A percentile compares a stretch with the other conserved stretches of the same genome.
phyloP scores from a whole-genome alignment of 805 yeast species.

The Sugiyamaella qingdaonensis region DNA sequence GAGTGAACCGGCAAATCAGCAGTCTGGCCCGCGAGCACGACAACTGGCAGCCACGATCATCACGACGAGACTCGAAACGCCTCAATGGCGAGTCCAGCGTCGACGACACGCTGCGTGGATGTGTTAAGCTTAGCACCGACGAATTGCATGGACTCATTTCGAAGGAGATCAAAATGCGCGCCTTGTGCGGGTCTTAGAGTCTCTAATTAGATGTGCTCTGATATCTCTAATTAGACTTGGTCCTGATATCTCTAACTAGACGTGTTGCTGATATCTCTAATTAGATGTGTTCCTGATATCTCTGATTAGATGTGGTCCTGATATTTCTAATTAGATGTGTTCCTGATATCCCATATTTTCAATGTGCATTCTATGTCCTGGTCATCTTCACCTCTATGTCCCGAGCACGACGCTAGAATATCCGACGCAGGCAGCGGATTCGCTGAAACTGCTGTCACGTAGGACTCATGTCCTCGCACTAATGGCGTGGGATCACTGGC shows the following conservation, averaged over 20 bases:
- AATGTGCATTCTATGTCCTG: slow-evolving; percentile 12
- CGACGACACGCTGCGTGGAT: background rate
- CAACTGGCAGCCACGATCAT: background rate
- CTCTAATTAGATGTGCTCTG: background rate
- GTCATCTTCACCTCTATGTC: slow-evolving; percentile 3
- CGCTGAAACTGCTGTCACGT: slow-evolving; percentile 13
- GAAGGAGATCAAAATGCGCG: background rate
- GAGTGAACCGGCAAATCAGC: background rate
- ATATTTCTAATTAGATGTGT: background rate
- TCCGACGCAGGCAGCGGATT: slow-evolving; percentile 17
- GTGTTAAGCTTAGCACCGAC: slow-evolving; percentile 9
- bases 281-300: too few relatives aligned
- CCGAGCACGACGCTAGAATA: slow-evolving; percentile 18
- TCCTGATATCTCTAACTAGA: slow-evolving; percentile 14
- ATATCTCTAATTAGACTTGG: slow-evolving; percentile 10
- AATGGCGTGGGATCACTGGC: slow-evolving; percentile 2
- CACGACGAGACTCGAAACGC: background rate
- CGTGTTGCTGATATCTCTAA: too few relatives aligned
- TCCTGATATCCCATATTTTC: slow-evolving; percentile 14
- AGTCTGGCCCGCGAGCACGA: background rate
- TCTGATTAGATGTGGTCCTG: background rate
- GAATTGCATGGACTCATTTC: slow-evolving; percentile 11
- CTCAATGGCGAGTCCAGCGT: background rate
- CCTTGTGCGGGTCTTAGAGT: background rate
- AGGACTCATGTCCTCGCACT: slow-evolving; percentile 14